These are phyloP conservation scores for Fusarium sp. DNA, from an alignment of 2,329 filamentous ascomycete species.

Conservation along the genomic window DNA sequence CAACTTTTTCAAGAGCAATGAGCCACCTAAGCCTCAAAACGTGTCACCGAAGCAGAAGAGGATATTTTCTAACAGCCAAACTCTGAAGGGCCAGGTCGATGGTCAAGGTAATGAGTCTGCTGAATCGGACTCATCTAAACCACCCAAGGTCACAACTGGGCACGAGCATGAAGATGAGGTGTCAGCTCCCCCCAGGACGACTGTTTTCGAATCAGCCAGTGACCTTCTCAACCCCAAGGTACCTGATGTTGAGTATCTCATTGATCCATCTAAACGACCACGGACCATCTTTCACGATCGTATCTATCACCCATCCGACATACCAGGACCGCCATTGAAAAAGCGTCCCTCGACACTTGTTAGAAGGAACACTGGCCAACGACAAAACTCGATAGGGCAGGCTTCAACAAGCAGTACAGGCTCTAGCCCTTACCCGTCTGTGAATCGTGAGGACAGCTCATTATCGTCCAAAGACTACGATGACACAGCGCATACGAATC, in stretches of 20 bases:
- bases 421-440: conserved; percentile 51
- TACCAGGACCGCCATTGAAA: conserved; percentile 81
- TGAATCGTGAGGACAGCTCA: conserved; percentile 57
- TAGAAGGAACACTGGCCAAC: conserved; percentile 47
- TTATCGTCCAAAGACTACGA: conserved; percentile 63
- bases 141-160: conserved; percentile 61
- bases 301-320: conserved; percentile 92
- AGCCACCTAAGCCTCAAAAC: conserved; percentile 60
- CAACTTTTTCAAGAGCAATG: conserved; percentile 76
- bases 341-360: conserved; percentile 57
- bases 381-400: conserved; percentile 40
- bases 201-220: conserved; percentile 93
- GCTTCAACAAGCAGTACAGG: conserved; percentile 44
- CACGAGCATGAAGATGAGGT: conserved; percentile 61
- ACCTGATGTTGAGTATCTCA: conserved; percentile 82
- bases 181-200: conserved; percentile 85
- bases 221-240: conserved; percentile 92
- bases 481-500: conserved; percentile 60
- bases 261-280: conserved; percentile 83
- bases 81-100: conserved; percentile 56
- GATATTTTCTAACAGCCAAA: conserved; percentile 84
- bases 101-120: conserved; percentile 10
- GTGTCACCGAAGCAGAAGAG: conserved; percentile 71
- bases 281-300: conserved; percentile 97
- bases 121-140: conserved; percentile 23